phyloP scores from a whole-genome alignment of 371 early-diverging fungal species.

The Parasitella parasitica region DNA sequence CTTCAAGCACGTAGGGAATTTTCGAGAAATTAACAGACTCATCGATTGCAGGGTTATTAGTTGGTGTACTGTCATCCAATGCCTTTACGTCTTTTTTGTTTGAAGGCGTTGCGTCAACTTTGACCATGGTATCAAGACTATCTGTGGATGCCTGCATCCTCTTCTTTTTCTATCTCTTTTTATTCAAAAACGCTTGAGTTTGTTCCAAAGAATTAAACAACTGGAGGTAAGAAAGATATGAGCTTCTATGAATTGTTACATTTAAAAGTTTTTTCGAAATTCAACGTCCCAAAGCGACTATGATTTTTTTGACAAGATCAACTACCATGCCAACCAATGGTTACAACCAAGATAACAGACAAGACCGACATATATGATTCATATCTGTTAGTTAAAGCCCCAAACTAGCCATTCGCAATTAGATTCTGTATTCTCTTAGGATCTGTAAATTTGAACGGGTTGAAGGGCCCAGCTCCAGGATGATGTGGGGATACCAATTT shows the following conservation, averaged over 20 bases:
- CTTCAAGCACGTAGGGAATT: slow-evolving; percentile 17
- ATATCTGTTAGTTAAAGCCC: no score
- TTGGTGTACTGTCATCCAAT: neutral
- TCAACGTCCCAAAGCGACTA: neutral
- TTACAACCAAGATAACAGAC: no score
- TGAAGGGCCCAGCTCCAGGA: no score
- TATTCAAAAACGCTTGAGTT: neutral
- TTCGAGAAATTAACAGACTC: neutral
- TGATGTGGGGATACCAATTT: no score
- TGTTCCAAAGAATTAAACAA: neutral
- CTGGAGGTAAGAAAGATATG: no score
- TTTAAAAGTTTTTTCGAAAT: neutral
- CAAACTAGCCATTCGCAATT: no score
- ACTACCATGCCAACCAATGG: no score
- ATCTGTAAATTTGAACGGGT: no score
- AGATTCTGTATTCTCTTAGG: no score
- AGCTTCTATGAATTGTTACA: no score
- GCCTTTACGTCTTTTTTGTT: neutral
- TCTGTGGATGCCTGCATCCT: slow-evolving; percentile 30
- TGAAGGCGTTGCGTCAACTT: neutral
- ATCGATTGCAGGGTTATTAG: neutral
- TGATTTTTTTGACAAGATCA: no score
- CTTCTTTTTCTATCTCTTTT: slow-evolving; percentile 2
- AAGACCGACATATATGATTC: no score
- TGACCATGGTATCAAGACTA: slow-evolving; percentile 1